phyloP scores from a whole-genome alignment of 2,329 filamentous ascomycete species.

The Ascochyta pisi region DNA sequence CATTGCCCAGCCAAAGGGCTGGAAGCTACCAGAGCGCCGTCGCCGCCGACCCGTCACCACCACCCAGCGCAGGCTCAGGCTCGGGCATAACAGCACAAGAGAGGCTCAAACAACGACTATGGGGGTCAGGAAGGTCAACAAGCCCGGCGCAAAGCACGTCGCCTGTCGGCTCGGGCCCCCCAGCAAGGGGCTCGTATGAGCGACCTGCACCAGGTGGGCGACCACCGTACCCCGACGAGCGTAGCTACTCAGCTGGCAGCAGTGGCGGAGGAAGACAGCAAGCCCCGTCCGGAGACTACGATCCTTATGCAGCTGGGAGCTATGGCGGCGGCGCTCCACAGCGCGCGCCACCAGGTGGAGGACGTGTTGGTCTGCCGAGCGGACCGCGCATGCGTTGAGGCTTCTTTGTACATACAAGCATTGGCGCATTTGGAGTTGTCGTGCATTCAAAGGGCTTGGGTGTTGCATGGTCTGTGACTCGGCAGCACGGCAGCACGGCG shows the following conservation, averaged over 20 bases:
- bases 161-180: conserved; percentile 28
- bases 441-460: conserved; percentile 2
- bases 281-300: conserved; percentile 37
- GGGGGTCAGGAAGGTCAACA: conserved; percentile 68
- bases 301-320: conserved; percentile 40
- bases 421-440: conserved; percentile 28
- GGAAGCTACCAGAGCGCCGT: conserved; percentile 73
- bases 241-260: conserved; percentile 37
- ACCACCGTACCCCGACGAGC: conserved; percentile 43
- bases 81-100: conserved; percentile 74
- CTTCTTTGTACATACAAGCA: conserved; percentile 16
- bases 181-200: conserved; percentile 37
- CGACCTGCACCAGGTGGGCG: conserved; percentile 29
- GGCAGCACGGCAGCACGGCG: conserved; percentile 15
- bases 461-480: conserved; percentile 15
- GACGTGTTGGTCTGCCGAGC: conserved; percentile 48
- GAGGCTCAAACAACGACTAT: conserved; percentile 78
- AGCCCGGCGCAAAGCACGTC: conserved; percentile 57
- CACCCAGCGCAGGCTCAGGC: conserved; percentile 50
- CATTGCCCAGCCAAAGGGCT: conserved; percentile 74
- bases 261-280: conserved; percentile 39
- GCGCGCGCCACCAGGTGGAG: conserved; percentile 38
- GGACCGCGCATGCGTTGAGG: conserved; percentile 48
- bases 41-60: conserved; percentile 46
- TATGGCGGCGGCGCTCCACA: conserved; percentile 34